These are phyloP conservation scores for Leishmania martiniquensis DNA, from an alignment of 208 protist genomes.

Conservation along the genomic window DNA sequence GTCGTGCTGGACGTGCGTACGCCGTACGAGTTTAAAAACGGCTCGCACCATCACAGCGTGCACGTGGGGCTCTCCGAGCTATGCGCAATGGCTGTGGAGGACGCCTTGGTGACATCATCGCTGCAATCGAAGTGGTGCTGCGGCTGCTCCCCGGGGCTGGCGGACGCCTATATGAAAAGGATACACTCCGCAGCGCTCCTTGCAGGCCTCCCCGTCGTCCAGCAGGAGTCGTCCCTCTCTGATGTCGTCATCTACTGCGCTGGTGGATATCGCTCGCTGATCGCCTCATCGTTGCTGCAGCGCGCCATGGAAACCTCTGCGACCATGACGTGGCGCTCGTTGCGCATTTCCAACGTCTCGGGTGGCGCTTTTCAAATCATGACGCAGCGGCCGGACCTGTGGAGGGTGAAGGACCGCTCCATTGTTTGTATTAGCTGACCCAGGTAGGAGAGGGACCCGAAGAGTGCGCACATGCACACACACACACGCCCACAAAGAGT, in stretches of 20 bases:
- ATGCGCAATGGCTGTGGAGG: conserved; percentile 50
- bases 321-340: conserved; percentile 13
- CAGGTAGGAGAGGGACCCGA: conserved; percentile 41
- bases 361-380: conserved; percentile 85
- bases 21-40: conserved; percentile 83
- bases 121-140: conserved; percentile 2
- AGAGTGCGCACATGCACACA: not conserved
- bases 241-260: conserved; percentile 78
- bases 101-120: conserved; percentile 5
- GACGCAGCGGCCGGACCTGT: conserved; percentile 80
- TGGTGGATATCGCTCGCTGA: conserved; percentile 79
- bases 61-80: conserved; percentile 63
- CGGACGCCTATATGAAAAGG: conserved; percentile 31
- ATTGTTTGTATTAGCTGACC: conserved; percentile 92
- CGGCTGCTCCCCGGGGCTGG: conserved; percentile 36
- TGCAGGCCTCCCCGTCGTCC: conserved; percentile 23
- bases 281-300: conserved; percentile 66
- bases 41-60: conserved; percentile 76
- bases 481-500: not conserved
- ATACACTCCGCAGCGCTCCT: conserved; percentile 44
- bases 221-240: conserved; percentile 23
- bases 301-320: conserved; percentile 50
- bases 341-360: conserved; percentile 52
- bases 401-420: conserved; percentile 80
- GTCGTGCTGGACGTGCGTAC: conserved; percentile 79